Base-by-base conservation (phyloP, 2,329 filamentous ascomycete species). In the Botryotinia narcissicola region DNA sequence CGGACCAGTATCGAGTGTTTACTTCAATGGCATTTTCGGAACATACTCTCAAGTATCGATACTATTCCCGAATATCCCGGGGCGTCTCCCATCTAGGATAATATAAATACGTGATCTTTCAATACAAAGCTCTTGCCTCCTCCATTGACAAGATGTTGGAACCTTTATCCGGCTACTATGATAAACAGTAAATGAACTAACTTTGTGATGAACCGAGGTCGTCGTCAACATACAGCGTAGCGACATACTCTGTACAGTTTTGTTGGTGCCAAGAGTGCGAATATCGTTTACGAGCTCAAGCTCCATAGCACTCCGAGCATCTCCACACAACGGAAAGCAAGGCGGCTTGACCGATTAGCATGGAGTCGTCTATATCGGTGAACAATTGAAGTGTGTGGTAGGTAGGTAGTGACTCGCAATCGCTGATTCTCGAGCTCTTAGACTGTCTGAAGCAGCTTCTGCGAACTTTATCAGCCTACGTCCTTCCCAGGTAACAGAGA, bases 251-350 rank as follows among this genome's bases (percentile, higher is more conserved):
- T 51, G 4, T n/a, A 67, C 32, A 37, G 44, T 14, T 20, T 37
- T 67, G 51, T 67, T 16, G 25, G 4, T 40, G 64, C 35, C 25
- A 67, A 29, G 64, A 12, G 18, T 16, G 35, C 22, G 46, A 67
- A 54, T 37, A 22, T 54, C 25, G 32, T 54, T 67, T 51, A 54
- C 32, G 32, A 67, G 32, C 46, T 67, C 46, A 51, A 67, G 32
- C 64, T 67, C 32, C 64, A 51, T 54, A 40, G 64, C 63, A 67
- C 64, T 42, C 64, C 48, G 35, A 57, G 64, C 64, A 68, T 42
- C 35, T 35, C 64, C 25, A 42, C 64, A 42, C 16, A 9, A 68
- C 29, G 35, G 64, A 42, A 29, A 42, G 3, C n/a, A 54, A 54
- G 25, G 46, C 46, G 35, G 35, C 46, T 68, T 57, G 64, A 57